These are phyloP conservation scores for Aspergillus aculeatinus DNA, from an alignment of 2,329 filamentous ascomycete genomes.

Conservation along the genomic window DNA sequence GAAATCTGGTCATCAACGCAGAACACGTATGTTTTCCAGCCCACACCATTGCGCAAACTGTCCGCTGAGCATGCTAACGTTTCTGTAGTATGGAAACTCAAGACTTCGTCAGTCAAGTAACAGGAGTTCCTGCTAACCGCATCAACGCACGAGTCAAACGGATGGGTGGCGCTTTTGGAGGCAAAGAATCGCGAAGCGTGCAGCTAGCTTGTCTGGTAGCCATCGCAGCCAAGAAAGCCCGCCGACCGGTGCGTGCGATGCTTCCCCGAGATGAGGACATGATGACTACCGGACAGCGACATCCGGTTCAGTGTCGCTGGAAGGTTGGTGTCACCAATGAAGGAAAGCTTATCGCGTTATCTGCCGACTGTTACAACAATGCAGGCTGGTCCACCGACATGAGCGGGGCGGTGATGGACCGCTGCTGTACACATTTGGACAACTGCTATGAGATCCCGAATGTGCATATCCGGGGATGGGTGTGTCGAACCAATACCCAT, in stretches of 20 bases:
- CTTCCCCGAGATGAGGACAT: constrained; percentile 88
- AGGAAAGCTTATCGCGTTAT: constrained; percentile 16
- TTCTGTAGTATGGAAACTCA: constrained; percentile 54
- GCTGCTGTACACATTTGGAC: constrained; percentile 24
- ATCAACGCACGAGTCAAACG: constrained; percentile 79
- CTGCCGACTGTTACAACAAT: constrained; percentile 24
- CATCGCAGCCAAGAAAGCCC: constrained; percentile 74
- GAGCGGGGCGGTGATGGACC: constrained; percentile 26
- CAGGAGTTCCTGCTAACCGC: constrained; percentile 74
- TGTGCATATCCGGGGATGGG: constrained; percentile 22
- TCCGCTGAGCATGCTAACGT: constrained; percentile 17
- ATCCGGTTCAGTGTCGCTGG: constrained; percentile 79
- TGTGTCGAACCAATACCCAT: constrained; percentile 27
- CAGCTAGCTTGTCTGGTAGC: constrained; percentile 74
- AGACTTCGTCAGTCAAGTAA: constrained; percentile 73
- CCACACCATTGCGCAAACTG: background rate
- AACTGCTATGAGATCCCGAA: constrained; percentile 27
- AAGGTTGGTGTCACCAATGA: constrained; percentile 38
- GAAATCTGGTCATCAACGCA: constrained; percentile 84
- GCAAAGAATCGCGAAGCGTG: constrained; percentile 79
- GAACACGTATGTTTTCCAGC: constrained; percentile 62
- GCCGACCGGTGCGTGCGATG: constrained; percentile 78
- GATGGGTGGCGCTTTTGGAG: constrained; percentile 81
- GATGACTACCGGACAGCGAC: constrained; percentile 75
- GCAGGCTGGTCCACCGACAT: constrained; percentile 24